Conservation (phyloP, 495 filamentous ascomycete species). For the Aspergillus conjunctus region DNA sequence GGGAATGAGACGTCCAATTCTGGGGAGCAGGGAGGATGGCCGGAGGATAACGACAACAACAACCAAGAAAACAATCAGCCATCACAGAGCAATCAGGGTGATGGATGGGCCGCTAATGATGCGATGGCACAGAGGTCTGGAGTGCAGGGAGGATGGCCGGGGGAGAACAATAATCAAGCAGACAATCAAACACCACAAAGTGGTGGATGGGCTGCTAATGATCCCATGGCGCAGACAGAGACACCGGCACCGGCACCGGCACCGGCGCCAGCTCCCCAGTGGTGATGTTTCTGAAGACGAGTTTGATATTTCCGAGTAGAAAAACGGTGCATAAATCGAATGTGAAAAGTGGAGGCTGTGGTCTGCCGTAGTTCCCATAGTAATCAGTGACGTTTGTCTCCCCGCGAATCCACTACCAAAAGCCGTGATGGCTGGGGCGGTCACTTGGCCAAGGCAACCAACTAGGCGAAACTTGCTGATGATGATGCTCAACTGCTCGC, state of each 20-base stretch:
- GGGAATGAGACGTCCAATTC: neutral
- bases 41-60: neutral
- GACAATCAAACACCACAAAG: no score
- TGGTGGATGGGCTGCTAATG: no score
- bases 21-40: neutral
- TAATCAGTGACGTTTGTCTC: neutral
- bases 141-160: neutral
- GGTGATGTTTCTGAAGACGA: no score
- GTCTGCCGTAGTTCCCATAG: no score
- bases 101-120: neutral
- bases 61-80: neutral
- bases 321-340: no score
- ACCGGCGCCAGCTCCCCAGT: no score
- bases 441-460: neutral
- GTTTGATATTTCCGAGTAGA: no score
- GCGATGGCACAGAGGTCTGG: no score
- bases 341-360: no score
- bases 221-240: no score
- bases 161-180: no score
- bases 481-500: neutral
- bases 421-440: neutral
- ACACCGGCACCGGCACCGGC: no score
- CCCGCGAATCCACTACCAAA: neutral
- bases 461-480: neutral
- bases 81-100: neutral